These are phyloP conservation scores for Selenicereus undatus DNA, from an alignment of 148 eudicot genomes.

Conservation along the genomic window DNA sequence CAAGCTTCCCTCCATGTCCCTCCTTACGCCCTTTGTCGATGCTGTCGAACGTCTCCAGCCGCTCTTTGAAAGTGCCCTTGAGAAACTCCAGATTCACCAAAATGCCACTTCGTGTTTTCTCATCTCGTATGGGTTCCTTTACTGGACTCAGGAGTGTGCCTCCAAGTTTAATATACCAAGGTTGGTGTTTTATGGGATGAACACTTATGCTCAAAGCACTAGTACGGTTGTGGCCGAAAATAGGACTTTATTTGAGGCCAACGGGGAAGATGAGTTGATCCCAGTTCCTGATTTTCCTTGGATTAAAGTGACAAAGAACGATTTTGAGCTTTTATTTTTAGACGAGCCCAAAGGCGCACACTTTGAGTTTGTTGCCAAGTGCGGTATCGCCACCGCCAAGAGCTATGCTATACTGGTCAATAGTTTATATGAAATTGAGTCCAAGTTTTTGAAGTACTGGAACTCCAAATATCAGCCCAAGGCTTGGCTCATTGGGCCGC, in stretches of 20 bases:
- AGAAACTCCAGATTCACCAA: not conserved
- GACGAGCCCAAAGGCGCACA: not conserved
- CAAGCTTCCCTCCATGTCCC: not conserved
- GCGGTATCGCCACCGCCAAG: no score
- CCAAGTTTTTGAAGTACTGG: slow-evolving; percentile 28
- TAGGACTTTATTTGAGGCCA: slow-evolving; percentile 18
- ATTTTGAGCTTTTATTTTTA: slow-evolving; percentile 18
- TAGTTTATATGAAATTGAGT: slow-evolving; percentile 56
- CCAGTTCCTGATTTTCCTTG: slow-evolving; percentile 38
- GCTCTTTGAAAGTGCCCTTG: slow-evolving; percentile 32
- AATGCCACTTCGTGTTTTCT: slow-evolving; percentile 30
- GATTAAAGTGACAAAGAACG: slow-evolving; percentile 45
- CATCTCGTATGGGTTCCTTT: slow-evolving; percentile 49
- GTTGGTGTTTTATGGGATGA: slow-evolving; percentile 43
- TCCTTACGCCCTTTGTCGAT: not conserved
- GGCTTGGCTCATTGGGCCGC: slow-evolving; percentile 51
- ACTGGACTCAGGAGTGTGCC: slow-evolving; percentile 52
- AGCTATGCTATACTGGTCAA: slow-evolving; percentile 24
- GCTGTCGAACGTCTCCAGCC: slow-evolving; percentile 39
- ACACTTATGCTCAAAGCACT: slow-evolving; percentile 15
- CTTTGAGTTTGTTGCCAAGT: no score
- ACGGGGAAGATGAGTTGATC: slow-evolving; percentile 34
- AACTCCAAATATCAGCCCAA: slow-evolving; percentile 22
- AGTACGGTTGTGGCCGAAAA: not conserved
- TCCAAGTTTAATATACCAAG: slow-evolving; percentile 44